phyloP scores from a whole-genome alignment of 2,329 filamentous ascomycete genomes.

The Fusarium beomiforme region DNA sequence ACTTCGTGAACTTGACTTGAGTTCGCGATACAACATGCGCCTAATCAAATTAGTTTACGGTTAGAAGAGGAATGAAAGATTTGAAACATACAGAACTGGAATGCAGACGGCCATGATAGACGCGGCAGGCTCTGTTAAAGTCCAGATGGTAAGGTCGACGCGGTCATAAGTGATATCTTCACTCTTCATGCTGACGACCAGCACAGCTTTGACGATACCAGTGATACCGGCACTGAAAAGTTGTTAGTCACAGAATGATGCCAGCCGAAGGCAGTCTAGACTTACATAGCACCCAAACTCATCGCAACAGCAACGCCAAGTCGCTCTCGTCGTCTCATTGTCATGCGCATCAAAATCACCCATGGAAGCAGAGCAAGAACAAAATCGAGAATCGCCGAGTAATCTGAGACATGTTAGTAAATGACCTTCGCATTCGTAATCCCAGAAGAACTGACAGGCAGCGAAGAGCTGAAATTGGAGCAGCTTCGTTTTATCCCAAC shows the following conservation, averaged over 20 bases:
- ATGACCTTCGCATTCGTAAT: rapidly evolving
- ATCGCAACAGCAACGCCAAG: conserved; percentile 50
- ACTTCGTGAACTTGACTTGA: conserved; percentile 45
- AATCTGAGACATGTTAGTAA: conserved; percentile 37
- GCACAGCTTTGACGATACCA: conserved; percentile 48
- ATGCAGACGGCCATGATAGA: conserved; percentile 51
- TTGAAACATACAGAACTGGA: conserved; percentile 45
- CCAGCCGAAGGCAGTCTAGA: rapidly evolving
- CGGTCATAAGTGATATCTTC: conserved; percentile 48
- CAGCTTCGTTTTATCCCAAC: conserved; percentile 44
- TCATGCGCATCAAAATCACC: conserved; percentile 48
- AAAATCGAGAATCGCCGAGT: conserved; percentile 49
- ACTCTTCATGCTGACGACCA: conserved; percentile 47
- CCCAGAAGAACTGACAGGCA: conserved; percentile 39
- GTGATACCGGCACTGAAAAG: conserved; percentile 44
- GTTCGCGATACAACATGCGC: conserved; percentile 48
- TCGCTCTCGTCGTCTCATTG: conserved; percentile 46
- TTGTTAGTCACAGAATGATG: neutral
- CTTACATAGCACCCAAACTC: conserved; percentile 49
- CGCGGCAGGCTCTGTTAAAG: conserved; percentile 47
- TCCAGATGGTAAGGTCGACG: conserved; percentile 50
- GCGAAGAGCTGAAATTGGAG: conserved; percentile 46
- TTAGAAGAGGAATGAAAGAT: rapidly evolving
- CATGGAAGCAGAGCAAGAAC: conserved; percentile 48
- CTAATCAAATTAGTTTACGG: conserved; percentile 27